Base-by-base conservation (phyloP, 306 rosid genomes). In the Macrotyloma uniflorum region DNA sequence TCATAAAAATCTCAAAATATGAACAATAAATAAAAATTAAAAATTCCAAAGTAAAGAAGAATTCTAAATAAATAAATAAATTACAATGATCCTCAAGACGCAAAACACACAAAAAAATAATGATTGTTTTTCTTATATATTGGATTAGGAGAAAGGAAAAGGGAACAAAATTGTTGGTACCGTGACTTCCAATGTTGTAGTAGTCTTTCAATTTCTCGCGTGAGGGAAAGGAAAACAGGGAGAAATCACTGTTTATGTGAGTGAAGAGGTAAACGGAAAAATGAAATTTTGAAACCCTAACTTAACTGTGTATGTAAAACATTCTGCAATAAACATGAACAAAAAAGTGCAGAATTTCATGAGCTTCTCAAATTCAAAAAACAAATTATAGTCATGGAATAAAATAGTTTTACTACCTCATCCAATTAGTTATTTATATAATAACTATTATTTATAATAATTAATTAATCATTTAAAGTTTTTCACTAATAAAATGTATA, bases 251-350 rank as follows among this genome's bases (percentile, higher is more conserved):
- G 38, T 50, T 5, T 23, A 7, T 4, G 22, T 32, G 66, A 81
- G 33, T 1, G 26, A 42, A 42, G 9, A 58, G 30, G 72, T 22
- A 4, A 69, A 45, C n/a, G 15, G 24, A 72, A 67, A 47, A 68
- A 0, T 35, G 43, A 38, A 63, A 71, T 35, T 12, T 18, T 10
- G 40, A 62, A 82, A 76, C 85, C 85, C 85, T 82, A 70, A 58
- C 8, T 50, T 50, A 6, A n/a, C 22, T 18, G 24, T 50, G 0
- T 18, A 50, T n/a, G 12, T 50, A 5, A 50, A 19, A 49, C 15
- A 36, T 59, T 1, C 10, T 28, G 62, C 51, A 20, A 4, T 4
- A 1, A 11, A 57, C 28, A 26, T 26, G 45, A 36, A 38, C 43
- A 43, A 16, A 33, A 23, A 14, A 36, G 32, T 2, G 19, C 45